Conservation (phyloP, 176 grass and related monocot genomes). For the Oryza officinalis region DNA sequence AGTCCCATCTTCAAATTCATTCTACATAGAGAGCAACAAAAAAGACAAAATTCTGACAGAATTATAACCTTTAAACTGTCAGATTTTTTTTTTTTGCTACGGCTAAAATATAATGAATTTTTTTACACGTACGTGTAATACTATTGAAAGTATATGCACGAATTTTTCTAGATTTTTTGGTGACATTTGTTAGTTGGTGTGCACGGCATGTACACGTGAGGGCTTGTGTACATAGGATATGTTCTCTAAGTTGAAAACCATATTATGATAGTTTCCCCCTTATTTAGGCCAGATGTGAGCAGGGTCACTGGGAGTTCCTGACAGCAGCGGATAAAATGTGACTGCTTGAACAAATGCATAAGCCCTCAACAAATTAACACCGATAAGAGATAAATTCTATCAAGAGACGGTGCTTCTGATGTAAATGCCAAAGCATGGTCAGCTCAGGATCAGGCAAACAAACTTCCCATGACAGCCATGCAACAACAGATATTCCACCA, state of each 20-base stretch:
- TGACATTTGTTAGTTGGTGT: too few relatives aligned
- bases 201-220: too few relatives aligned
- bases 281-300: not conserved
- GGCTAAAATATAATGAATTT: too few relatives aligned
- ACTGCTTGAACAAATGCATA: conserved; percentile 17
- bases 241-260: conserved; percentile 7
- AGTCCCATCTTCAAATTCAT: too few relatives aligned
- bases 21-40: too few relatives aligned
- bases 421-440: conserved; percentile 17
- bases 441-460: conserved; percentile 31
- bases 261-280: not conserved
- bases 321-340: not conserved
- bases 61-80: too few relatives aligned
- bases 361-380: not conserved
- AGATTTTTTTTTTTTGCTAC: too few relatives aligned
- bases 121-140: too few relatives aligned
- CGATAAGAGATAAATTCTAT: not conserved
- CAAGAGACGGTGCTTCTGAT: not conserved
- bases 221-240: too few relatives aligned
- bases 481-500: not conserved
- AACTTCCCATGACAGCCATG: not conserved
- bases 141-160: too few relatives aligned
- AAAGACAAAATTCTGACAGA: too few relatives aligned
- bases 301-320: not conserved
- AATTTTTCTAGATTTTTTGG: too few relatives aligned